These are phyloP conservation scores for Pleurotus pulmonarius DNA, from an alignment of 768 basidiomycete species.

Conservation along the genomic window DNA sequence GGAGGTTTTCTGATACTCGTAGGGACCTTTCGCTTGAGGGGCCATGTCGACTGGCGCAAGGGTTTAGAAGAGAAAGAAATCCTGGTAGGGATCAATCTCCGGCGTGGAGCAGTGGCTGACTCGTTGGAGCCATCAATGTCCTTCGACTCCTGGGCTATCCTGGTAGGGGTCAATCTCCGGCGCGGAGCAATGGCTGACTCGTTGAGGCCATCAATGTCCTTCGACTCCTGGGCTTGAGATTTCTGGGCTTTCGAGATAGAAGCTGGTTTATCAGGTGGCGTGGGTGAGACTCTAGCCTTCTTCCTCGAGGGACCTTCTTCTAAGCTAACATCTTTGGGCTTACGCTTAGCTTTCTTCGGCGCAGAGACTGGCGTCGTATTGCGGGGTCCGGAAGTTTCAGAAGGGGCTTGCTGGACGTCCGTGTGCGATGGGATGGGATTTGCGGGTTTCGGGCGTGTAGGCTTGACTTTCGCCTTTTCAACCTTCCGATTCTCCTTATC, in stretches of 20 bases:
- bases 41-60: background rate
- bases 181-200: background rate
- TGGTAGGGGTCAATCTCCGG: background rate
- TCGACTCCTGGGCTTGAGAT: background rate
- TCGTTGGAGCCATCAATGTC: too few species aligned
- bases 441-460: constrained; percentile 12
- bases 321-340: background rate
- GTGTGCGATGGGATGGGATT: constrained; percentile 10
- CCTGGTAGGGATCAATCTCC: background rate
- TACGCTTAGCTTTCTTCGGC: background rate
- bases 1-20: background rate
- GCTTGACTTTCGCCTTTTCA: constrained; percentile 4
- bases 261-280: background rate
- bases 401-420: background rate
- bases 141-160: background rate
- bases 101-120: too few species aligned
- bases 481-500: constrained; percentile 16
- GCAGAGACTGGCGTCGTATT: constrained; percentile 1
- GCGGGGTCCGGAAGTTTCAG: background rate
- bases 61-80: background rate
- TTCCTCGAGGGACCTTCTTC: background rate
- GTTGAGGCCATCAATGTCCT: background rate
- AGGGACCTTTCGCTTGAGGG: background rate
- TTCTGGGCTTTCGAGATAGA: constrained; percentile 13
- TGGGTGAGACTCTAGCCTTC: background rate